phyloP scores from a whole-genome alignment of 495 filamentous ascomycete species.

The Corynascus novoguineensis region DNA sequence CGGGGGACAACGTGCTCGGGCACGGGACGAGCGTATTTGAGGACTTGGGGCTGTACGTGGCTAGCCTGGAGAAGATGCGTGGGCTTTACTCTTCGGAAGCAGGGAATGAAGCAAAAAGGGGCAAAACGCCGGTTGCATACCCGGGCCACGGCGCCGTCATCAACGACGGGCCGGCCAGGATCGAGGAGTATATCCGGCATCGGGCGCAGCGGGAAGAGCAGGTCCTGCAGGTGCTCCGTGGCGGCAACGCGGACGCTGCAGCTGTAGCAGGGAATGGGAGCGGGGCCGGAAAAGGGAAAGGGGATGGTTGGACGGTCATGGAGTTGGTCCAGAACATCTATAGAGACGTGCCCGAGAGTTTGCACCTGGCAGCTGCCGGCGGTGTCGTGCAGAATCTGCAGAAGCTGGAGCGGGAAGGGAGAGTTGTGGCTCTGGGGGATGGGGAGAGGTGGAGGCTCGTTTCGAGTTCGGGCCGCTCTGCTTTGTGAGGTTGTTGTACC shows the following conservation, averaged over 20 bases:
- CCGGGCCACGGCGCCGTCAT: conserved; percentile 83
- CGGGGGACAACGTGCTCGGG: conserved; percentile 90
- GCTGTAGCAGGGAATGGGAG: neutral
- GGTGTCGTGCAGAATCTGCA: conserved; percentile 63
- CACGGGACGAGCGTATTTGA: conserved; percentile 93
- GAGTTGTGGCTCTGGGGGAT: conserved; percentile 42
- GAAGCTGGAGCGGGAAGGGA: conserved; percentile 66
- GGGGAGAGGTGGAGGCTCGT: conserved; percentile 50
- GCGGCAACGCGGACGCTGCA: neutral
- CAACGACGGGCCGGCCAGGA: conserved; percentile 56
- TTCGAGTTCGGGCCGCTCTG: conserved; percentile 31
- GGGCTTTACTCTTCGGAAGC: conserved; percentile 38
- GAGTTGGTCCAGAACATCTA: conserved; percentile 86
- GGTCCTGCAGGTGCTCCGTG: conserved; percentile 60
- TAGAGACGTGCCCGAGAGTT: conserved; percentile 63
- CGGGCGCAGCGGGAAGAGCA: conserved; percentile 74
- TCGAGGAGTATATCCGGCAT: conserved; percentile 79
- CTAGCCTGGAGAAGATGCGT: conserved; percentile 67
- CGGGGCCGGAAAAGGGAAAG: conserved; percentile 41
- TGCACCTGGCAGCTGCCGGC: conserved; percentile 66
- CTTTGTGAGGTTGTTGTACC: conserved; percentile 35
- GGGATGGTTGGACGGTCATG: conserved; percentile 60
- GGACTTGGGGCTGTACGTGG: conserved; percentile 66
- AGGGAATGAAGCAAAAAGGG: neutral
- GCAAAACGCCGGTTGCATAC: conserved; percentile 59